Conservation (phyloP, 768 basidiomycete genomes). For the Leccinum rimulosum region DNA sequence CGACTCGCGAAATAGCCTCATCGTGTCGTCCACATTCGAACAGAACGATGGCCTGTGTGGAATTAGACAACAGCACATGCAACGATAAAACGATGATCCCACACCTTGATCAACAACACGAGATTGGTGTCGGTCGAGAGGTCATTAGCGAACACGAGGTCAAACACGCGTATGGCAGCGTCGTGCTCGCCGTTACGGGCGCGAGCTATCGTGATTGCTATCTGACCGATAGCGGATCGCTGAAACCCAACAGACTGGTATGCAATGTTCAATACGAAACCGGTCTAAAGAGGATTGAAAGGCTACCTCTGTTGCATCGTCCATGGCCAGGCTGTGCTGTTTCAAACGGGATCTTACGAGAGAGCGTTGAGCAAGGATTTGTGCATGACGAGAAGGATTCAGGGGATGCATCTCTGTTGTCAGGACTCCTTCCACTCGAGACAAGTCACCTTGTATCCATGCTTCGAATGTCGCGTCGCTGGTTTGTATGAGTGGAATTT, state of each 20-base stretch:
- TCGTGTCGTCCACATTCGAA: constrained; percentile 7
- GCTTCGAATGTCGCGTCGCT: background rate
- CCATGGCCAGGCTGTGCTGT: too few relatives aligned
- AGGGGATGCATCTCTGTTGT: background rate
- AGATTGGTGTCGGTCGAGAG: background rate
- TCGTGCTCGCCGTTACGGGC: constrained; percentile 1
- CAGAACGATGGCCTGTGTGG: constrained; percentile 4
- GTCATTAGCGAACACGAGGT: constrained; percentile 6
- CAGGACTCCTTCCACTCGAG: background rate
- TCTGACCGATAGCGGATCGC: constrained; percentile 6
- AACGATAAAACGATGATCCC: too few relatives aligned
- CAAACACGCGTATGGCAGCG: constrained; percentile 2
- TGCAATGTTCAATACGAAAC: background rate
- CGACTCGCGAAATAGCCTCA: constrained; percentile 5
- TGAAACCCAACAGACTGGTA: constrained; percentile 8
- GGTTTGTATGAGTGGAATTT: background rate
- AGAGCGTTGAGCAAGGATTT: too few relatives aligned
- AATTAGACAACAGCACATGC: background rate
- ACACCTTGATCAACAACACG: constrained; percentile 14
- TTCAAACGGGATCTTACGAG: too few relatives aligned
- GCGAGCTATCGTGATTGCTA: constrained; percentile 1
- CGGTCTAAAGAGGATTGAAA: rapidly evolving
- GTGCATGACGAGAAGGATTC: background rate
- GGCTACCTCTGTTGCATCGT: constrained; percentile 4
- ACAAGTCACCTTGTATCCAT: background rate